Conservation (phyloP, 208 protist genomes). For the Leptomonas pyrrhocoris region DNA sequence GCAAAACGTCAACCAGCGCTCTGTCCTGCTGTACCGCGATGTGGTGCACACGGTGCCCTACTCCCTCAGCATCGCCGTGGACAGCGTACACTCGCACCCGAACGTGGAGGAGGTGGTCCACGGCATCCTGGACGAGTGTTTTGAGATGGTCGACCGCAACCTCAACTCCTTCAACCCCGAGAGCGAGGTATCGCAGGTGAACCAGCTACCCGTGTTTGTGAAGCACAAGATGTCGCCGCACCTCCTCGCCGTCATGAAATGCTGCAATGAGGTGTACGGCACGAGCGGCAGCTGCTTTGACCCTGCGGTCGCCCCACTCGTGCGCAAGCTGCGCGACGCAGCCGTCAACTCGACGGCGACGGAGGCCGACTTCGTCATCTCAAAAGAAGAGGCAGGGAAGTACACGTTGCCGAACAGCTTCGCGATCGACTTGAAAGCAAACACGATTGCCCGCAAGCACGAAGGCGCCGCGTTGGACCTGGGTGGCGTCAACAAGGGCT, state of each 20-base stretch:
- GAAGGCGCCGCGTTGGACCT: conserved; percentile 55
- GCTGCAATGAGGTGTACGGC: conserved; percentile 46
- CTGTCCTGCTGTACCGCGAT: conserved; percentile 45
- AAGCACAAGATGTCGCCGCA: conserved; percentile 59
- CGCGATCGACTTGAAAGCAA: conserved; percentile 39
- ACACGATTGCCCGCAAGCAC: conserved; percentile 53
- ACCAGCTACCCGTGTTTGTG: conserved; percentile 39
- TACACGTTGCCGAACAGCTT: conserved; percentile 50
- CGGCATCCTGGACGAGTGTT: conserved; percentile 48
- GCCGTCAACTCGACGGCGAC: conserved; percentile 17
- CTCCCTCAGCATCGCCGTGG: conserved; percentile 52
- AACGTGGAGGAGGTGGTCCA: conserved; percentile 22
- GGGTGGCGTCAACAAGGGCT: conserved; percentile 67
- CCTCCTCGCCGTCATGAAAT: conserved; percentile 47
- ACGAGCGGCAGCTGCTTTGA: conserved; percentile 59
- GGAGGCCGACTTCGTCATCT: conserved; percentile 20
- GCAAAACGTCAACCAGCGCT: conserved; percentile 28
- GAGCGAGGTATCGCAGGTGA: conserved; percentile 59
- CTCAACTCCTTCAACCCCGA: conserved; percentile 72
- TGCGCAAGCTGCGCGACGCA: conserved; percentile 34
- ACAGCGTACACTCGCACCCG: conserved; percentile 23
- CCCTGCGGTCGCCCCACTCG: conserved; percentile 39
- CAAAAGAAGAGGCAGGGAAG: conserved; percentile 31
- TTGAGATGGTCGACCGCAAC: conserved; percentile 66
- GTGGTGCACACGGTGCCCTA: conserved; percentile 80